These are phyloP conservation scores for Aspergillus biplanus DNA, from an alignment of 495 filamentous ascomycete genomes.

Conservation along the genomic window DNA sequence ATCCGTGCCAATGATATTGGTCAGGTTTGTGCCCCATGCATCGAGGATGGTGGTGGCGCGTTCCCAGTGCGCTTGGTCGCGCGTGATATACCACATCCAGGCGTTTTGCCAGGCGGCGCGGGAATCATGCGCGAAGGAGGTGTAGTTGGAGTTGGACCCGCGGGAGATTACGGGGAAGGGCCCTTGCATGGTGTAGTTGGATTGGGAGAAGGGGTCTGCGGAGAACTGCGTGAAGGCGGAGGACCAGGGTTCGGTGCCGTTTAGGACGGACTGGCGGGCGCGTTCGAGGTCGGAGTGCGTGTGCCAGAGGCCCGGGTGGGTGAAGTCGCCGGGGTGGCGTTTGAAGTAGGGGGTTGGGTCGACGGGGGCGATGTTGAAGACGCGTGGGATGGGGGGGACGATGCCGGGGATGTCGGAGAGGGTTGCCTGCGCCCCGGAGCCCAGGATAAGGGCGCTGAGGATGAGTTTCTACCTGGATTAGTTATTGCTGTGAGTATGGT, in stretches of 20 bases:
- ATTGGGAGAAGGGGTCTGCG: conserved; percentile 22
- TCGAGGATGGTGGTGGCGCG: conserved; percentile 37
- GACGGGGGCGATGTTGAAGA: conserved; percentile 2
- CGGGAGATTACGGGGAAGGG: conserved; percentile 30
- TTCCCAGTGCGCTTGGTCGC: conserved; percentile 35
- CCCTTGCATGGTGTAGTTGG: conserved; percentile 37
- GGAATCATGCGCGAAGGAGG: conserved; percentile 34
- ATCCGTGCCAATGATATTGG: conserved; percentile 35
- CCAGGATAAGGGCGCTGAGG: no score
- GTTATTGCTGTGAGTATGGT: no score
- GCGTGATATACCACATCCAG: conserved; percentile 45
- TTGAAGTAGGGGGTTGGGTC: conserved; percentile 16
- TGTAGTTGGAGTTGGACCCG: conserved; percentile 36
- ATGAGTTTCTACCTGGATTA: no score
- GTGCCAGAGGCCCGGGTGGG: conserved; percentile 19
- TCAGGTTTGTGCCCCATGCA: conserved; percentile 38
- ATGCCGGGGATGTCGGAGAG: conserved; percentile 10
- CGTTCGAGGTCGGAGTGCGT: conserved; percentile 18
- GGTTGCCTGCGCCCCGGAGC: conserved; percentile 1
- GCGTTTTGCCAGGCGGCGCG: conserved; percentile 42
- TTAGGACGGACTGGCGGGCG: not conserved
- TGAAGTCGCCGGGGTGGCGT: conserved; percentile 9
- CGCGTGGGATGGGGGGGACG: conserved; percentile 7
- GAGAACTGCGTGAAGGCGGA: conserved; percentile 11
- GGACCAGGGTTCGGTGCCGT: conserved; percentile 15